A percentile compares a stretch with the other conserved stretches of the same genome.
Evolutionary conservation across 257 asterid genomes (phyloP).

Genomic region (Gentiana macrophylla): DNA sequence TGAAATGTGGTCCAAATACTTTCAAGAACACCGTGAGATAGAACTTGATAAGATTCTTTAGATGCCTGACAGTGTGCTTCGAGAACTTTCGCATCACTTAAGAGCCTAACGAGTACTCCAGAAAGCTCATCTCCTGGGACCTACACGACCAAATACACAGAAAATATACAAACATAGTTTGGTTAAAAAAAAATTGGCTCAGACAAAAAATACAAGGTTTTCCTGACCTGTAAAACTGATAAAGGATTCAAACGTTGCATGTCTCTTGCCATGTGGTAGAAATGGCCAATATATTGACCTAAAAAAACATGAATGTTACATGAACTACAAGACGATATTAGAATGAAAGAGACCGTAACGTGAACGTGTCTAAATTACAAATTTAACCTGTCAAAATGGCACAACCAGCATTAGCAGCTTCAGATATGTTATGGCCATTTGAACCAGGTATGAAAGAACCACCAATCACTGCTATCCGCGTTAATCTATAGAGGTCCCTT

Average conservation of each 20-base stretch:
- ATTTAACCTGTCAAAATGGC: slow-evolving; percentile 70
- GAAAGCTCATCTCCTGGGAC: slow-evolving; percentile 51
- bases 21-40: slow-evolving; percentile 58
- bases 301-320: slow-evolving; percentile 9
- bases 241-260: slow-evolving; percentile 72
- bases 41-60: slow-evolving; percentile 46
- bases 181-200: too few relatives aligned
- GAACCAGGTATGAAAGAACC: slow-evolving; percentile 71
- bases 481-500: slow-evolving; percentile 43
- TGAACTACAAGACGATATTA: neutral
- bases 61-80: slow-evolving; percentile 63
- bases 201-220: neutral
- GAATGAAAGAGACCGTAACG: neutral
- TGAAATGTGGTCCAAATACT: slow-evolving; percentile 38
- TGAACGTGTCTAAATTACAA: neutral
- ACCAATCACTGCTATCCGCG: slow-evolving; percentile 88
- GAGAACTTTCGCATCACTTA: slow-evolving; percentile 35
- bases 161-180: neutral
- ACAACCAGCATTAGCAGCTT: slow-evolving; percentile 97
- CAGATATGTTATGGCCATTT: slow-evolving; percentile 84
- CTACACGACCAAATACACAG: slow-evolving; percentile 20
- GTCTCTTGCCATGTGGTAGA: slow-evolving; percentile 57
- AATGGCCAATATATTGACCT: slow-evolving; percentile 85
- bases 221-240: slow-evolving; percentile 72
- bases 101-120: slow-evolving; percentile 50